Percentiles rank a stretch among this genome's conserved stretches.
Conservation (phyloP, 2,329 filamentous ascomycete genomes). For the Sarocladium kiliense region DNA sequence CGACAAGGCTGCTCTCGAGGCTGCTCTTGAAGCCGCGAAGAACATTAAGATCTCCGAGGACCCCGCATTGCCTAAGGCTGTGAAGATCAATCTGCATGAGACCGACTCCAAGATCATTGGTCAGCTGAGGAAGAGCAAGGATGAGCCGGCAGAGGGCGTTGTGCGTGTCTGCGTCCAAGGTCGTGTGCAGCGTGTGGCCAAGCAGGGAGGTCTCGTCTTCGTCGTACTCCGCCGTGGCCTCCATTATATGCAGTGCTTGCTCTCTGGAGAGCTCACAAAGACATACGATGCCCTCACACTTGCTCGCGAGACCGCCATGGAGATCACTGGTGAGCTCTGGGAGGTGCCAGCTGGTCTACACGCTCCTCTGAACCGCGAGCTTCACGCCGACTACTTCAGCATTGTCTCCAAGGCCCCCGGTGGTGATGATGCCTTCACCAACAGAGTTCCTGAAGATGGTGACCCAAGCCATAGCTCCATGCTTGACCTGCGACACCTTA, state of each 20-base stretch:
- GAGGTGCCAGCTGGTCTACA: conserved; percentile 72
- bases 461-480: conserved; percentile 52
- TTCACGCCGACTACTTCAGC: conserved; percentile 85
- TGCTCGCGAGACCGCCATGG: conserved; percentile 81
- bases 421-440: conserved; percentile 88
- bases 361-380: conserved; percentile 78
- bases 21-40: conserved; percentile 58
- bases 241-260: conserved; percentile 71
- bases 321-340: conserved; percentile 77
- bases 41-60: conserved; percentile 36
- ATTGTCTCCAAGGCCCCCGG: conserved; percentile 75
- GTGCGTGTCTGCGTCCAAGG: conserved; percentile 71
- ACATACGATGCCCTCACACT: conserved; percentile 88
- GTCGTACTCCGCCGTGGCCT: conserved; percentile 79
- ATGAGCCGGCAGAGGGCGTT: conserved; percentile 52
- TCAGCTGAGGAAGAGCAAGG: conserved; percentile 45
- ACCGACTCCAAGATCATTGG: conserved; percentile 23
- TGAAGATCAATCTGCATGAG: conserved; percentile 65
- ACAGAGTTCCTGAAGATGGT: conserved; percentile 49
- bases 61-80: conserved; percentile 63
- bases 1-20: conserved; percentile 63
- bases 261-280: conserved; percentile 75
- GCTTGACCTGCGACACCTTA: conserved; percentile 75
- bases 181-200: conserved; percentile 73
- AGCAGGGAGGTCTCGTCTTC: conserved; percentile 82